Conservation (phyloP, 2,329 filamentous ascomycete species). For the Arthroderma sp. region DNA sequence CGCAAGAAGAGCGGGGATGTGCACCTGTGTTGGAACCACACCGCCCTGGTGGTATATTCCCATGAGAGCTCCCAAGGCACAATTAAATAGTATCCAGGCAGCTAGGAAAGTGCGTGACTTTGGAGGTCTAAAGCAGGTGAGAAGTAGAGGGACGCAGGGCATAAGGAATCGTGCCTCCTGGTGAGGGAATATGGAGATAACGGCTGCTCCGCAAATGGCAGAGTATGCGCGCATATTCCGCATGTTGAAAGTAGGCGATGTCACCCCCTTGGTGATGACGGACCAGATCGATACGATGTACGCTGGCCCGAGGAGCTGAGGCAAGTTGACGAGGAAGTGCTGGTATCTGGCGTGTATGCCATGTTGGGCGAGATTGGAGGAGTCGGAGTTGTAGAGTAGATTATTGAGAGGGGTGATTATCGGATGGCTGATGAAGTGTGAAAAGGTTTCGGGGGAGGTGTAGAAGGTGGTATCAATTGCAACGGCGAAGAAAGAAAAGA, state of each 20-base stretch:
- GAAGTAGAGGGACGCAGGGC: conserved; percentile 40
- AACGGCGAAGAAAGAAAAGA: conserved; percentile 62
- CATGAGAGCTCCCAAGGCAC: conserved; percentile 38
- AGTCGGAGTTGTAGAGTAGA: conserved; percentile 59
- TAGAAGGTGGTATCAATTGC: conserved; percentile 81
- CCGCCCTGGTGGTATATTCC: conserved; percentile 45
- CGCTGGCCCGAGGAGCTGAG: conserved; percentile 60
- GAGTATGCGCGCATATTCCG: conserved; percentile 33
- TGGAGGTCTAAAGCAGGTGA: conserved; percentile 37
- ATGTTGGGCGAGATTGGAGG: conserved; percentile 60
- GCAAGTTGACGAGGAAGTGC: conserved; percentile 58
- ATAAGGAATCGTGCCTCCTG: conserved; percentile 44
- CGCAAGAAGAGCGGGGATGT: conserved; percentile 31
- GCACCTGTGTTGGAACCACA: conserved; percentile 39
- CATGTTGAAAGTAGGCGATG: conserved; percentile 24
- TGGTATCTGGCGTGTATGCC: conserved; percentile 70
- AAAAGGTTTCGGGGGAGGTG: conserved; percentile 27
- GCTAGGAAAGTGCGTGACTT: conserved; percentile 31
- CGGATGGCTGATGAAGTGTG: conserved; percentile 42
- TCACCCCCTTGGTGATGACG: conserved; percentile 29
- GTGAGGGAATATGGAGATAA: conserved; percentile 38
- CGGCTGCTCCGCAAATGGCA: conserved; percentile 32
- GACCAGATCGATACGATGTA: conserved; percentile 39
- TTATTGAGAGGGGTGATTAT: conserved; percentile 70
- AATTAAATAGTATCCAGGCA: conserved; percentile 40